Evolutionary conservation across 2,329 filamentous ascomycete species (phyloP).

Genomic region (Fusarium metavorans): DNA sequence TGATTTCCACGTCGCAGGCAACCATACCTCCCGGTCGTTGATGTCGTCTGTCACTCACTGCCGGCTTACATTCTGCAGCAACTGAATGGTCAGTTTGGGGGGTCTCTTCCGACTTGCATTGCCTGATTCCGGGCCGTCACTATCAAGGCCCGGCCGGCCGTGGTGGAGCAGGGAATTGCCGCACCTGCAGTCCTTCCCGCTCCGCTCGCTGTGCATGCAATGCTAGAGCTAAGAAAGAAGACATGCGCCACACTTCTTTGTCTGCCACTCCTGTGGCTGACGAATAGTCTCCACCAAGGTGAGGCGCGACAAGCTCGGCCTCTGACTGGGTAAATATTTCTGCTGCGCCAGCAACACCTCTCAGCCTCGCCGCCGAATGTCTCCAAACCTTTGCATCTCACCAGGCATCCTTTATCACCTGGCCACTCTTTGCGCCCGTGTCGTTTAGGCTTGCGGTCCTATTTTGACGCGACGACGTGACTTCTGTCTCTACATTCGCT

Average conservation of each 20-base stretch:
- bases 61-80: conserved; percentile 8
- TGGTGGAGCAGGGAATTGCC: background rate
- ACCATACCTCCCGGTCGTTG: background rate
- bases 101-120: background rate
- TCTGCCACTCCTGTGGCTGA: conserved; percentile 1
- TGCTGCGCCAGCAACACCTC: conserved; percentile 22
- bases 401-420: conserved; percentile 17
- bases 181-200: conserved; percentile 1
- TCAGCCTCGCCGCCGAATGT: conserved; percentile 39
- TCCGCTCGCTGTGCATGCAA: background rate
- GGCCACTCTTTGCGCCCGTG: conserved; percentile 28
- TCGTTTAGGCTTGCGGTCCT: conserved; percentile 37
- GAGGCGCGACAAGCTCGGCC: conserved; percentile 14
- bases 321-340: conserved; percentile 35
- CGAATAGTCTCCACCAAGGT: background rate
- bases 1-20: background rate
- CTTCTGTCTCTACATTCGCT: conserved; percentile 12
- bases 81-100: conserved; percentile 4
- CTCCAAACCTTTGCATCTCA: conserved; percentile 35
- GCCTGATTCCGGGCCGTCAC: background rate
- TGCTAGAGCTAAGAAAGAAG: background rate
- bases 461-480: conserved; percentile 32
- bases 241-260: background rate
- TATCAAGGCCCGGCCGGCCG: background rate
- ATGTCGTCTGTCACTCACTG: background rate